A percentile compares a stretch with the other conserved stretches of the same genome.
phyloP scores from a whole-genome alignment of 2,329 filamentous ascomycete species.

The Sporothrix globosa region DNA sequence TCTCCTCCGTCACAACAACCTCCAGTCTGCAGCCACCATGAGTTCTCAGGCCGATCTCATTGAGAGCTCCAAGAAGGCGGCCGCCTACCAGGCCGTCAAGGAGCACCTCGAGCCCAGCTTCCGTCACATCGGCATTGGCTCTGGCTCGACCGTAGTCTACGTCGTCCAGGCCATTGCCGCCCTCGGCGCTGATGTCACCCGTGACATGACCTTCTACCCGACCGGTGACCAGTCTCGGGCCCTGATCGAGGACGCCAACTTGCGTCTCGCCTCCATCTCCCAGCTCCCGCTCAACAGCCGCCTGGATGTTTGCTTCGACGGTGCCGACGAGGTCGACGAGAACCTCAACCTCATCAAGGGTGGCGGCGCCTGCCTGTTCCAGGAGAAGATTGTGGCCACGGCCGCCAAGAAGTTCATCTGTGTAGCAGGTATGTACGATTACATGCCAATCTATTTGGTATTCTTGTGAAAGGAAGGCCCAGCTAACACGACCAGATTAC shows the following conservation, averaged over 20 bases:
- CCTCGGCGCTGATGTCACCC: constrained; percentile 58
- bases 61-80: constrained; percentile 74
- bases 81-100: constrained; percentile 72
- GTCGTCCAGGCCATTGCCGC: constrained; percentile 79
- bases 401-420: constrained; percentile 84
- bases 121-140: constrained; percentile 76
- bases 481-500: constrained; percentile 62
- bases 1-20: not conserved
- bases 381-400: constrained; percentile 93
- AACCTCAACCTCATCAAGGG: constrained; percentile 97
- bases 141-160: constrained; percentile 79
- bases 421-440: constrained; percentile 44
- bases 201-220: constrained; percentile 80
- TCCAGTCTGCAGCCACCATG: not conserved
- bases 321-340: constrained; percentile 93
- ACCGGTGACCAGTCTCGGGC: constrained; percentile 91
- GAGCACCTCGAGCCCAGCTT: constrained; percentile 69
- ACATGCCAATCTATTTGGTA: not conserved
- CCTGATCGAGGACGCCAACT: constrained; percentile 77
- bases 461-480: not conserved
- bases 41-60: constrained; percentile 48
- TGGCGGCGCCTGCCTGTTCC: constrained; percentile 94
- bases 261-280: constrained; percentile 77
- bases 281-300: constrained; percentile 61
- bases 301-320: constrained; percentile 92